A percentile compares a stretch with the other conserved stretches of the same genome.
These are phyloP conservation scores for Pyrenophora tritici-repentis DNA, from an alignment of 2,329 filamentous ascomycete species.

Conservation along the genomic window DNA sequence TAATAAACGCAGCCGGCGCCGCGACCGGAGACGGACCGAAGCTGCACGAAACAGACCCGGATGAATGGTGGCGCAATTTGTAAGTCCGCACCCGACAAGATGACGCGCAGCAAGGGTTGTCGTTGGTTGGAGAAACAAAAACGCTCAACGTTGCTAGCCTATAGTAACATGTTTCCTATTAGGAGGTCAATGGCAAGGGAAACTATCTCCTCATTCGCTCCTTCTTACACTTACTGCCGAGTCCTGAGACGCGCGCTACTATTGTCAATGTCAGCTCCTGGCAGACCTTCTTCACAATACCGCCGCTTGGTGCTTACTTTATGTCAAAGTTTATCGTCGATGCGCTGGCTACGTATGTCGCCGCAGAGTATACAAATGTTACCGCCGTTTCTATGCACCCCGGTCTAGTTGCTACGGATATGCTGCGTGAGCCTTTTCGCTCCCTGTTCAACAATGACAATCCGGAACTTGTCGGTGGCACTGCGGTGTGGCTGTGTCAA, in stretches of 20 bases:
- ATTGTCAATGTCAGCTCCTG: slow-evolving; percentile 28
- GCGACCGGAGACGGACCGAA: slow-evolving; percentile 16
- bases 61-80: slow-evolving; percentile 25
- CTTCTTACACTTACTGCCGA: slow-evolving; percentile 33
- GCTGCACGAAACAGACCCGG: slow-evolving; percentile 22
- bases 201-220: slow-evolving; percentile 38
- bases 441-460: slow-evolving; percentile 25
- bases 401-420: slow-evolving; percentile 22
- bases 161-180: not conserved
- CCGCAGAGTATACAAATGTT: slow-evolving; percentile 22
- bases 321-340: slow-evolving; percentile 18
- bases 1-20: slow-evolving; percentile 24
- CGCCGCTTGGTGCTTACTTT: slow-evolving; percentile 14
- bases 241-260: slow-evolving; percentile 19
- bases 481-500: slow-evolving; percentile 30
- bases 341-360: slow-evolving; percentile 18
- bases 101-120: not conserved
- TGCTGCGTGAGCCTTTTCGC: slow-evolving; percentile 18
- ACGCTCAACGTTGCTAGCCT: too few relatives aligned
- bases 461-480: slow-evolving; percentile 35
- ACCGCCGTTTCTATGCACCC: slow-evolving; percentile 22
- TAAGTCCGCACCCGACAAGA: slow-evolving; percentile 1
- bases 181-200: slow-evolving; percentile 45
- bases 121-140: too few relatives aligned
- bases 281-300: slow-evolving; percentile 15